A percentile compares a stretch with the other conserved stretches of the same genome.
phyloP scores from a whole-genome alignment of 768 basidiomycete species.

The Steccherinum ochraceum region DNA sequence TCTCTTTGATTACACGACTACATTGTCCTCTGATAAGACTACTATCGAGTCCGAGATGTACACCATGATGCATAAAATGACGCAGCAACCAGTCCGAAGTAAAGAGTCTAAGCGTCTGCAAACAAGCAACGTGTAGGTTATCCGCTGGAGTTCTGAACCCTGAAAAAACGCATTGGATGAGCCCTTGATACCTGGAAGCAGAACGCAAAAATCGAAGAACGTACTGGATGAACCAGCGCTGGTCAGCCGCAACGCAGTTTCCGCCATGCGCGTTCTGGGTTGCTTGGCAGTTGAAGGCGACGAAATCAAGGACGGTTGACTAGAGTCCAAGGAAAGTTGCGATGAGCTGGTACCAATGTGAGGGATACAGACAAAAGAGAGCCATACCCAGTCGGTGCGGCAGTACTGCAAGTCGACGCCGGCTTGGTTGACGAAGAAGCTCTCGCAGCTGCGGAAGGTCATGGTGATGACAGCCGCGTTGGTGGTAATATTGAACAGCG shows the following conservation, averaged over 20 bases:
- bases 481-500: conserved; percentile 9
- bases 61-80: too few relatives aligned
- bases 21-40: too few relatives aligned
- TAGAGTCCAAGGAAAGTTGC: conserved; percentile 7
- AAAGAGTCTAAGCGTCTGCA: too few relatives aligned
- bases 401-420: conserved; percentile 34
- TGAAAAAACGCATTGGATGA: too few relatives aligned
- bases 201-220: too few relatives aligned
- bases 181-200: too few relatives aligned
- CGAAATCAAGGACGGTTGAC: conserved; percentile 33
- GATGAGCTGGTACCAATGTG: neutral
- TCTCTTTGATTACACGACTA: too few relatives aligned
- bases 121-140: too few relatives aligned
- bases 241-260: conserved; percentile 39
- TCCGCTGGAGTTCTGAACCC: too few relatives aligned
- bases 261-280: conserved; percentile 47
- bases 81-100: too few relatives aligned
- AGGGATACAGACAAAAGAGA: neutral
- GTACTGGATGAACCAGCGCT: conserved; percentile 45
- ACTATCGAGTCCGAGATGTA: too few relatives aligned
- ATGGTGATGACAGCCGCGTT: conserved; percentile 34
- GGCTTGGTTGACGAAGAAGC: conserved; percentile 46
- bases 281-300: conserved; percentile 42
- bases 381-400: conserved; percentile 39
- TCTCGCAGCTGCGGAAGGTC: conserved; percentile 35